These are phyloP conservation scores for Psophocarpus tetragonolobus DNA, from an alignment of 306 rosid species.

Conservation along the genomic window DNA sequence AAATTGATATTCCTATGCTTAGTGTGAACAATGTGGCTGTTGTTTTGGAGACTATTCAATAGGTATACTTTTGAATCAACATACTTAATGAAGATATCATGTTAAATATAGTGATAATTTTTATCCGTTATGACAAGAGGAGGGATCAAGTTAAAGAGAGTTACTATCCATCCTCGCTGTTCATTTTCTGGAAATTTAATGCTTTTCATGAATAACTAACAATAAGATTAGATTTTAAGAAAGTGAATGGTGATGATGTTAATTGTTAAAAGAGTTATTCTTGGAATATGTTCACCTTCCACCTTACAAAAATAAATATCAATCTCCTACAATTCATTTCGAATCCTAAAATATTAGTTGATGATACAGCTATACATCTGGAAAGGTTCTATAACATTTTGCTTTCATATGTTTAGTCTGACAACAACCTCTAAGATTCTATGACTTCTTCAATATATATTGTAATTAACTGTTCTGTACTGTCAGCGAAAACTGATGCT, in stretches of 20 bases:
- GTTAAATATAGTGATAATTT: background rate
- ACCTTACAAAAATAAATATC: background rate
- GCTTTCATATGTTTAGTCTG: background rate
- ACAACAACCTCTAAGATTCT: background rate
- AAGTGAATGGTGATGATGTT: too few relatives aligned
- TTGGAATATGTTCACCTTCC: too few relatives aligned
- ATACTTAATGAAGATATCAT: background rate
- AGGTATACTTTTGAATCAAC: background rate
- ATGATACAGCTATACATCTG: background rate
- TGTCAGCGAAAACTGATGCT: background rate
- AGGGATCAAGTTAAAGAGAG: too few relatives aligned
- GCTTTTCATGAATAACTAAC: too few relatives aligned
- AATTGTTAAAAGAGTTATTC: too few relatives aligned
- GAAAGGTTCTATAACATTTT: background rate
- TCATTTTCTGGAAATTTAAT: too few relatives aligned
- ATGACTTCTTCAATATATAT: background rate
- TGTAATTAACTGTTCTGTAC: background rate
- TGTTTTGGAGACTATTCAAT: constrained; percentile 2
- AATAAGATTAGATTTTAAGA: too few relatives aligned
- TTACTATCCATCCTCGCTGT: too few relatives aligned
- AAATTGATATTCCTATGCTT: background rate
- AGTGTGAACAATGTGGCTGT: background rate
- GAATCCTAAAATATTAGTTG: background rate
- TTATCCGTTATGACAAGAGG: background rate
- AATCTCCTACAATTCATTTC: background rate